Base-by-base conservation (phyloP, 305 asterid species). In the Petunia hybrid region DNA sequence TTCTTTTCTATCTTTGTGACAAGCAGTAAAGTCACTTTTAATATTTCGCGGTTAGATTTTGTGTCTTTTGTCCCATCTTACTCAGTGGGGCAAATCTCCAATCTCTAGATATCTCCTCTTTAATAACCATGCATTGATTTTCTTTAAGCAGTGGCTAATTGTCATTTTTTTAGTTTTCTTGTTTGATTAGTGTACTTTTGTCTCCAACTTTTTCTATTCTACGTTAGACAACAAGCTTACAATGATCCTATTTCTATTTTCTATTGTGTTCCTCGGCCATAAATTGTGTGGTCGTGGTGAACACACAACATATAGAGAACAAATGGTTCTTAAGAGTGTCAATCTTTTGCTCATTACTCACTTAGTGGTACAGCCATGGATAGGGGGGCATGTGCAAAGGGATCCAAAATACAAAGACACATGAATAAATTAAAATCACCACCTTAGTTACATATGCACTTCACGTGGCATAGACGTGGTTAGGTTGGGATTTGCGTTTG, bases 391-490 rank as follows among this genome's bases (percentile, higher is more conserved):
- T 64, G 22, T 31, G 60, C 60, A 46, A 70, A 46, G 31, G 22
- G 10, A 46, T 5, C 39, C 42, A 16, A 71, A 9, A 71, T 71
- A 71, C 2, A 46, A 70, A 16, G 61, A 71, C 45, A 46, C 31
- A 71, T 71, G 61, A 71, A 48, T 71, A 46, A 22, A 22, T 22
- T 22, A 22, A 71, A 71, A 48, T 48, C 6, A 12, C 43, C 45
- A 71, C 60, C 77, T 2, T 70, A 46, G 13, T 71, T 71, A 45
- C 78, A 71, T 48, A 71, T 48, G 78, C 78, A 71, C 78, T 71
- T 71, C 62, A 71, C 78, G 62, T 70, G 77, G 60, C 60, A 31
- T 35, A 31, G 61, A 70, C 61, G 61, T 71, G 78, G 51, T 71
- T 71, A 71, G 78, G 62, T 71, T 71, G 60, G 61, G 38, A 31